Base-by-base conservation (phyloP, 208 protist species). In the Leishmania tropica region DNA sequence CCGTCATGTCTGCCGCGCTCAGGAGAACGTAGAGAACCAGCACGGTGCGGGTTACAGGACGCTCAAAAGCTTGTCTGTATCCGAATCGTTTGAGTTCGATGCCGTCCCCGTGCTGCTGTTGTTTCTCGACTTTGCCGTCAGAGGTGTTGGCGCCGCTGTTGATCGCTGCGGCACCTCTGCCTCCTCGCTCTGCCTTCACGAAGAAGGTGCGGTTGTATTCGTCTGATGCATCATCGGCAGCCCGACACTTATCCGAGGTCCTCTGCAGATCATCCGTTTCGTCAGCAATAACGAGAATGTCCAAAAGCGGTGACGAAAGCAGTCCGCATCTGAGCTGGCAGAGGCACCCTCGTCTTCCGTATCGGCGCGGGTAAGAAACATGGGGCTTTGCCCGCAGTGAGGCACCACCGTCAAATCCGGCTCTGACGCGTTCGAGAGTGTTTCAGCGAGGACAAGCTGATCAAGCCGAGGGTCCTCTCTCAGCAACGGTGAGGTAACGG, bases 11-110 rank as follows among this genome's bases (percentile, higher is more conserved):
- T 0, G 82, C 83, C 5, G 71, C 87, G 37, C 62, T 76, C 15
- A 96, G 51, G 5, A 93, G 42, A 89, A 93, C 93, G 81, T 94
- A 94, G 31, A 90, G 40, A 21, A 96, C n/a, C 8, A 90, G 73
- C 77, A 88, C 82, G 48, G 81, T 83, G 15, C 91, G 80, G 15
- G 91, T 95, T 11, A 74, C 67, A 28, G 78, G 72, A 53, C 75
- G 45, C 19, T 28, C 24, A 65, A 95, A 88, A 0, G 89, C 85
- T 76, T 93, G 80, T 47, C 65, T 79, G 81, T 95, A 95, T 40
- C 91, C 91, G 62, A 95, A 93, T 17, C 73, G 54, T 35, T 79
- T 80, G 17, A 72, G 24, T n/a, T 65, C 67, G 13, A 5, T 31
- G 24, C n/a, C 28, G 3, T 65, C 67, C 2, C 6, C 21, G 58